phyloP scores from a whole-genome alignment of 1,284 basidiomycete genomes.

The Ceratorhiza oryzae-sativae region DNA sequence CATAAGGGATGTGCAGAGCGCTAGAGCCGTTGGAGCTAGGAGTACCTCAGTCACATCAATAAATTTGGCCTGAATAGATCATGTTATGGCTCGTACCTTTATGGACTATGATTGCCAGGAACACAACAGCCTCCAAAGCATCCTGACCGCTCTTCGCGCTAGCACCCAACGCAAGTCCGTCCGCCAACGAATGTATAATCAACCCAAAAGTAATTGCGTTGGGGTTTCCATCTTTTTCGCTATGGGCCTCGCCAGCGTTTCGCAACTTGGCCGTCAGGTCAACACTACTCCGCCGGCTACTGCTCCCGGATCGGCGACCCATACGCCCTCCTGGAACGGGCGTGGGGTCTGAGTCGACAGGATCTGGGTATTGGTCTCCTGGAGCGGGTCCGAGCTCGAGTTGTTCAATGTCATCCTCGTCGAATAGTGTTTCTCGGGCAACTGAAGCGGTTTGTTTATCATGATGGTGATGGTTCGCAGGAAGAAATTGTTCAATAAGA shows the following conservation, averaged over 20 bases:
- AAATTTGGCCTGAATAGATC: not conserved
- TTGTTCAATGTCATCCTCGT: constrained; percentile 42
- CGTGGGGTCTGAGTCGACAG: constrained; percentile 15
- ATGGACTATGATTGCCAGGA: constrained; percentile 86
- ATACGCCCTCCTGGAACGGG: not conserved
- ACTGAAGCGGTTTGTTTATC: not conserved
- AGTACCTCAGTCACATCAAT: not conserved
- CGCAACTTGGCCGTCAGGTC: not conserved
- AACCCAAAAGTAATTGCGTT: constrained; percentile 80
- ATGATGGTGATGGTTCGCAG: not conserved
- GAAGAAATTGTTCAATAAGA: constrained; percentile 70
- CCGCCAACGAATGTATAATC: constrained; percentile 84
- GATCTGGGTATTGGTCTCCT: constrained; percentile 32
- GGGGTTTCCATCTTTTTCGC: constrained; percentile 18
- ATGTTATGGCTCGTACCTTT: constrained; percentile 65
- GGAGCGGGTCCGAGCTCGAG: constrained; percentile 34
- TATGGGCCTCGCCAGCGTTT: not conserved
- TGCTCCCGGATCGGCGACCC: constrained; percentile 53
- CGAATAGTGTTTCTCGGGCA: constrained; percentile 3
- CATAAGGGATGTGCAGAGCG: constrained; percentile 81
- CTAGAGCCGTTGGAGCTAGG: constrained; percentile 85
- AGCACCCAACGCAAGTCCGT: constrained; percentile 89
- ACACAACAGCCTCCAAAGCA: constrained; percentile 62
- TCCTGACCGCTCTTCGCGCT: constrained; percentile 47
- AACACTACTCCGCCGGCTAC: not conserved